A percentile compares a stretch with the other conserved stretches of the same genome.
Conservation (phyloP, 2,329 filamentous ascomycete genomes). For the Fusarium sp. region DNA sequence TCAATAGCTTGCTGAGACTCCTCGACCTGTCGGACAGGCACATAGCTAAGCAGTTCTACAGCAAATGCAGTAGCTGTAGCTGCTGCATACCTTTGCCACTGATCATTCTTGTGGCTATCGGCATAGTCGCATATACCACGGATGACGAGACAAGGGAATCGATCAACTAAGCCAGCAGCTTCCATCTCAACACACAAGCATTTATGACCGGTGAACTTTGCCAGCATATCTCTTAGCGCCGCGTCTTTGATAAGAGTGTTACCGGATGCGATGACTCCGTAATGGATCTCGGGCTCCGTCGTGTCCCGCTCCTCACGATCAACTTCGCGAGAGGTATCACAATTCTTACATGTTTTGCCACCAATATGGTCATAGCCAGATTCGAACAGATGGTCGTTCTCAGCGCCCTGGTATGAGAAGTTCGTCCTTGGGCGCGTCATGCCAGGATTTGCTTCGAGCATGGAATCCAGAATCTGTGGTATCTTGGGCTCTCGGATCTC, state of each 20-base stretch:
- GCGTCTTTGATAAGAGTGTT: slow-evolving; percentile 19
- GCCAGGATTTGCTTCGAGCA: slow-evolving; percentile 10
- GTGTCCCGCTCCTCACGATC: slow-evolving; percentile 1
- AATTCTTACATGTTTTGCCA: slow-evolving; percentile 7
- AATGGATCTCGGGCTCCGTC: slow-evolving; percentile 30
- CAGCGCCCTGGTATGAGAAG: slow-evolving; percentile 12
- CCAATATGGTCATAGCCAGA: slow-evolving; percentile 6
- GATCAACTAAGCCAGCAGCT: neutral
- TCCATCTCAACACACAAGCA: slow-evolving; percentile 4
- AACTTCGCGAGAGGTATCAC: neutral
- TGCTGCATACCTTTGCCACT: slow-evolving; percentile 3
- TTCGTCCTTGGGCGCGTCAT: neutral
- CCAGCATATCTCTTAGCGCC: fast-evolving
- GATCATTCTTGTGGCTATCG: neutral
- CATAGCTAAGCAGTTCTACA: neutral
- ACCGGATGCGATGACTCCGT: slow-evolving; percentile 44
- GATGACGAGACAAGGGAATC: neutral
- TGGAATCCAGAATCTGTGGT: neutral
- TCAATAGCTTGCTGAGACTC: slow-evolving; percentile 69
- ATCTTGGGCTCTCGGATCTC: neutral
- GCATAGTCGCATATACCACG: neutral
- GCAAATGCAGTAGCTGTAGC: neutral
- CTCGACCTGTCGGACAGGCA: slow-evolving; percentile 61
- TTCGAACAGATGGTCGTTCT: slow-evolving; percentile 34
- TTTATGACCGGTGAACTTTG: neutral